Conservation (phyloP, 768 basidiomycete genomes). For the Boletus subparvulus region DNA sequence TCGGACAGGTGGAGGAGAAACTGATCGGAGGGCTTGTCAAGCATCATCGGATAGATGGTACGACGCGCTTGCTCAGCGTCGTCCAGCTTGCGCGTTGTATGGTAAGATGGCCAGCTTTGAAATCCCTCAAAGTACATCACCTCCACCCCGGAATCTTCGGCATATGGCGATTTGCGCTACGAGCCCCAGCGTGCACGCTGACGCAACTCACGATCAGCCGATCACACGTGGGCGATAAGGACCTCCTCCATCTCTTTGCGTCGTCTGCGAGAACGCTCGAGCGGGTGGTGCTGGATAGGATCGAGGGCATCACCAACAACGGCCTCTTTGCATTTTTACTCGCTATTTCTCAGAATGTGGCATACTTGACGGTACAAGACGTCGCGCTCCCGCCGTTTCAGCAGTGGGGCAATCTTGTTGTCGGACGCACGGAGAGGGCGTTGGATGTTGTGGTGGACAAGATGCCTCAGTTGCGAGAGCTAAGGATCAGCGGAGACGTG, state of each 20-base stretch:
- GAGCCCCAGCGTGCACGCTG: constrained; percentile 16
- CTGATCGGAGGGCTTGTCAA: neutral
- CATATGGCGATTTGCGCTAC: constrained; percentile 14
- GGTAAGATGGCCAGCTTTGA: constrained; percentile 15
- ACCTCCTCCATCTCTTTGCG: constrained; percentile 15
- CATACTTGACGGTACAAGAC: constrained; percentile 15
- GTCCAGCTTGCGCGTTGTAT: constrained; percentile 21
- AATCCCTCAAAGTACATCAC: constrained; percentile 13
- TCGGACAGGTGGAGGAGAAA: constrained; percentile 5
- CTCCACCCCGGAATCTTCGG: constrained; percentile 12
- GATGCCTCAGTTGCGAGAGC: constrained; percentile 16
- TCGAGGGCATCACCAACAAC: constrained; percentile 21
- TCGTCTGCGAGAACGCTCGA: constrained; percentile 17
- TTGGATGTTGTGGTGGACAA: constrained; percentile 19
- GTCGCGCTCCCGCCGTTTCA: constrained; percentile 19
- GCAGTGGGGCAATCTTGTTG: constrained; percentile 17
- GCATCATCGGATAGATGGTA: neutral
- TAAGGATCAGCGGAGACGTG: constrained; percentile 22
- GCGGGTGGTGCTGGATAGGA: constrained; percentile 14
- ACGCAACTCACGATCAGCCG: constrained; percentile 18
- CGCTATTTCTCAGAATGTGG: constrained; percentile 11
- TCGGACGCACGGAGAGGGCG: constrained; percentile 20
- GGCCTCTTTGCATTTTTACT: constrained; percentile 17
- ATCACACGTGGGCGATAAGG: constrained; percentile 18
- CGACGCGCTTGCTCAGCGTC: constrained; percentile 7